Percentiles rank a stretch among this genome's conserved stretches.
Conservation (phyloP, 805 yeast species). For the Hanseniaspora pseudoguilliermondii region DNA sequence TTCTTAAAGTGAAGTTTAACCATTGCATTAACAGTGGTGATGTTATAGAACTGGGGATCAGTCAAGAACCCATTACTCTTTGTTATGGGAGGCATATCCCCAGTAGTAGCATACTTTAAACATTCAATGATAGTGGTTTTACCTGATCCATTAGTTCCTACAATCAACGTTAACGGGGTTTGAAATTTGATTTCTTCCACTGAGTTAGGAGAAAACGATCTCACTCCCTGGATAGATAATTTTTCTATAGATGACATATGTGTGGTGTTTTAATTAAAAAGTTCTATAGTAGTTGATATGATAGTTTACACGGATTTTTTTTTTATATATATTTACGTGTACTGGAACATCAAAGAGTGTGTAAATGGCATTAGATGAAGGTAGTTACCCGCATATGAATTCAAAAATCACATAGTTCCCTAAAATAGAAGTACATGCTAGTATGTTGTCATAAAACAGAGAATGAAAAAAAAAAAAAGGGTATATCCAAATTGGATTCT, state of each 20-base stretch:
- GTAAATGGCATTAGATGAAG: too few relatives aligned
- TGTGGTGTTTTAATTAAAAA: neutral
- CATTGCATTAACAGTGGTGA: conserved; percentile 73
- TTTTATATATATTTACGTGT: too few relatives aligned
- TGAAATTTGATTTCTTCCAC: conserved; percentile 83
- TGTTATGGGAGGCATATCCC: conserved; percentile 88
- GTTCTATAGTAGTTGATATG: too few relatives aligned
- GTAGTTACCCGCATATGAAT: too few relatives aligned
- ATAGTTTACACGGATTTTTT: too few relatives aligned
- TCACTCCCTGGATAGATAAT: conserved; percentile 70
- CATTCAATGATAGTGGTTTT: conserved; percentile 94
- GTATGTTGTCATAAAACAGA: too few relatives aligned
- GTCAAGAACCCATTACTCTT: conserved; percentile 93
- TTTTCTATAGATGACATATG: conserved; percentile 37
- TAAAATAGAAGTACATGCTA: too few relatives aligned
- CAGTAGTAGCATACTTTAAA: conserved; percentile 85
- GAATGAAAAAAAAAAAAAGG: too few relatives aligned
- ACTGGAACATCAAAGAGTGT: neutral
- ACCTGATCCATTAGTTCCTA: conserved; percentile 94
- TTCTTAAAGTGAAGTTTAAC: conserved; percentile 62
- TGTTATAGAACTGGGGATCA: conserved; percentile 73
- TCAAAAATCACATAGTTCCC: too few relatives aligned
- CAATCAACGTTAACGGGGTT: conserved; percentile 79
- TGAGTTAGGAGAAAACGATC: conserved; percentile 80
- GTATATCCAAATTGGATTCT: too few relatives aligned